Percentiles rank a stretch among this genome's conserved stretches.
phyloP scores from a whole-genome alignment of 2,329 filamentous ascomycete genomes.

The Nothomitra cinnamomea region DNA sequence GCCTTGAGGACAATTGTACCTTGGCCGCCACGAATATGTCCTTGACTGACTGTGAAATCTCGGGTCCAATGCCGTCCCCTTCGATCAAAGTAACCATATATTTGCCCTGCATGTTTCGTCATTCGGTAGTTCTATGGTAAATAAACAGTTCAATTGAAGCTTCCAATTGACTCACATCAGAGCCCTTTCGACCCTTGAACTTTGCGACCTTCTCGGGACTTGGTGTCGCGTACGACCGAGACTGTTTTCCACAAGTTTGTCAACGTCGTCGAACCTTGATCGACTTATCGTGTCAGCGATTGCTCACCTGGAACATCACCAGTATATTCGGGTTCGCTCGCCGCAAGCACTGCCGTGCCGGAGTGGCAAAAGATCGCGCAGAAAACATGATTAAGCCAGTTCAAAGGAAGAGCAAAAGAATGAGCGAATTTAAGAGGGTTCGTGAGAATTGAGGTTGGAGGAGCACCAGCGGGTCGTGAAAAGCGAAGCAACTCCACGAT shows the following conservation, averaged over 20 bases:
- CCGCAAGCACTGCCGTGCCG: constrained; percentile 65
- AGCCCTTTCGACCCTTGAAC: constrained; percentile 80
- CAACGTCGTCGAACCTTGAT: not conserved
- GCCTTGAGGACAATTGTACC: constrained; percentile 32
- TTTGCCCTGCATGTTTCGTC: constrained; percentile 49
- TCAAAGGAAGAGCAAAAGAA: not conserved
- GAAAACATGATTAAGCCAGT: constrained; percentile 46
- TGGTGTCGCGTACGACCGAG: constrained; percentile 36
- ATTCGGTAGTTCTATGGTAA: not conserved
- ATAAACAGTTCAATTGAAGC: not conserved
- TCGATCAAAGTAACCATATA: constrained; percentile 95
- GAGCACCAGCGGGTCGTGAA: constrained; percentile 6
- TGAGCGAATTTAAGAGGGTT: not conserved
- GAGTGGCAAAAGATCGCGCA: constrained; percentile 58
- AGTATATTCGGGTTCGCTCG: constrained; percentile 29
- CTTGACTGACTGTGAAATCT: constrained; percentile 96
- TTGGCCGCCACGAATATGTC: constrained; percentile 94
- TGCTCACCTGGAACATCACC: not conserved
- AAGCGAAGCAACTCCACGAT: constrained; percentile 2
- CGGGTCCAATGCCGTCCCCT: constrained; percentile 95
- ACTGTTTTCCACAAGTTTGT: constrained; percentile 10
- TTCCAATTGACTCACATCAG: constrained; percentile 47
- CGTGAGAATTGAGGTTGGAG: constrained; percentile 16
- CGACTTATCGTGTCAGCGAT: not conserved
- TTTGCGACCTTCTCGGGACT: constrained; percentile 62